These are phyloP conservation scores for Tolypocladium guangdongense DNA, from an alignment of 2,329 filamentous ascomycete species.

Conservation along the genomic window DNA sequence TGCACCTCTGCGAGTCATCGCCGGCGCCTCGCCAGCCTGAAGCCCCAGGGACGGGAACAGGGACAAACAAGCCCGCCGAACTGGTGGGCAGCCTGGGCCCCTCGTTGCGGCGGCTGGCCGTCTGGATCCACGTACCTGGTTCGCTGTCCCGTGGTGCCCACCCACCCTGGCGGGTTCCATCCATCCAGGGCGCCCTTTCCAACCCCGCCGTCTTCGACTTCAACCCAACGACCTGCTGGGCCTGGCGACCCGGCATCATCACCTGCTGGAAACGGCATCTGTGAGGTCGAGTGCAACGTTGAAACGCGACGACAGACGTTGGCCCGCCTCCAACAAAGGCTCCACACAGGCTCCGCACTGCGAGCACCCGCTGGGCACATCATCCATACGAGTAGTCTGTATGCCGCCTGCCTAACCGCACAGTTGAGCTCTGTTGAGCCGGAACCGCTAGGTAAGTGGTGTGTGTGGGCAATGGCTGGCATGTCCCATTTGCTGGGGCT, in stretches of 20 bases:
- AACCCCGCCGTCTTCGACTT: not conserved
- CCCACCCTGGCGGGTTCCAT: not conserved
- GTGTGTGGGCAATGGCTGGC: not conserved
- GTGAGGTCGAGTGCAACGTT: not conserved
- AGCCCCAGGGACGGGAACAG: not conserved
- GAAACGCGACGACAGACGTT: not conserved
- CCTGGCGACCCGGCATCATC: not conserved
- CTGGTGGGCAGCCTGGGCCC: not conserved
- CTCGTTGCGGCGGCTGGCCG: not conserved
- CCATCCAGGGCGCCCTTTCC: not conserved
- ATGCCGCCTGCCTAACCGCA: not conserved
- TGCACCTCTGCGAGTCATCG: not conserved
- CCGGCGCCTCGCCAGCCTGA: not conserved
- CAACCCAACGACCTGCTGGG: not conserved
- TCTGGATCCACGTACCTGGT: constrained; percentile 5
- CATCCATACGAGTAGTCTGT: not conserved
- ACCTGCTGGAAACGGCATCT: not conserved
- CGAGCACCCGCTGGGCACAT: not conserved
- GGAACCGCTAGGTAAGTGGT: not conserved
- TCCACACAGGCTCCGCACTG: no score
- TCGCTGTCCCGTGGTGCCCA: not conserved
- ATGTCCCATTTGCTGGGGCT: not conserved
- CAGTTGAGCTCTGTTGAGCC: not conserved
- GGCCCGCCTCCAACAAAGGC: no score
- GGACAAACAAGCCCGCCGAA: not conserved